These are phyloP conservation scores for Plantago coronopus DNA, from an alignment of 305 asterid species.

Conservation along the genomic window DNA sequence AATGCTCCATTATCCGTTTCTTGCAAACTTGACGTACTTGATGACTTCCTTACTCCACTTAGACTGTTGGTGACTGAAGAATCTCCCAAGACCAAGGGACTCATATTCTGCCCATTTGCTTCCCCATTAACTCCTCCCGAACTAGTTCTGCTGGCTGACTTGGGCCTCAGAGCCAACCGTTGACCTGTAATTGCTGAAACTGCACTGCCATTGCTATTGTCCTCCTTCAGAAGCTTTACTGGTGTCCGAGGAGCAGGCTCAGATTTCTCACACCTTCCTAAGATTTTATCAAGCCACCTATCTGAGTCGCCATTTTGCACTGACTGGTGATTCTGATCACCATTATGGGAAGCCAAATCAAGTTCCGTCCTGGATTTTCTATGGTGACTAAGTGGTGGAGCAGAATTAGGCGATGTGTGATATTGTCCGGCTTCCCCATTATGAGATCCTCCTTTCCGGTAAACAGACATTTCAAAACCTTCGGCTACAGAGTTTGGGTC, in stretches of 20 bases:
- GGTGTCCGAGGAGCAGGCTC: slow-evolving; percentile 56
- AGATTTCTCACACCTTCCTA: slow-evolving; percentile 56
- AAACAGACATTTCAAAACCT: slow-evolving; percentile 53
- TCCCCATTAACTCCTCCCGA: slow-evolving; percentile 37
- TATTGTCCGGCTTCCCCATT: slow-evolving; percentile 45
- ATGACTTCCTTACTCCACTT: slow-evolving; percentile 61
- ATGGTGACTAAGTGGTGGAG: slow-evolving; percentile 50
- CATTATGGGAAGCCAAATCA: slow-evolving; percentile 42
- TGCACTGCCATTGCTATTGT: slow-evolving; percentile 36
- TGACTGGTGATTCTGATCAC: slow-evolving; percentile 34
- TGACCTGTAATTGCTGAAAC: slow-evolving; percentile 54
- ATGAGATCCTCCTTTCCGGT: slow-evolving; percentile 42
- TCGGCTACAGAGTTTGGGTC: slow-evolving; percentile 33
- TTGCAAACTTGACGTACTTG: slow-evolving; percentile 66
- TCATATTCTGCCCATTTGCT: slow-evolving; percentile 30
- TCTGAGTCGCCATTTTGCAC: slow-evolving; percentile 29
- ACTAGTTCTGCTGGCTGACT: slow-evolving; percentile 5
- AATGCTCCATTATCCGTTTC: slow-evolving; percentile 51
- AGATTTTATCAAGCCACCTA: slow-evolving; percentile 46
- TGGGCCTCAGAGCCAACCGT: slow-evolving; percentile 59
- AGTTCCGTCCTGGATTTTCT: slow-evolving; percentile 74
- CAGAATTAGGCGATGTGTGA: slow-evolving; percentile 27
- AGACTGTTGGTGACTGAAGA: slow-evolving; percentile 30
- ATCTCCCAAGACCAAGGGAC: slow-evolving; percentile 42
- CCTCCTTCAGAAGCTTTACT: slow-evolving; percentile 64